These are phyloP conservation scores for Euphrasia arctica DNA, from an alignment of 305 asterid genomes.

Conservation along the genomic window DNA sequence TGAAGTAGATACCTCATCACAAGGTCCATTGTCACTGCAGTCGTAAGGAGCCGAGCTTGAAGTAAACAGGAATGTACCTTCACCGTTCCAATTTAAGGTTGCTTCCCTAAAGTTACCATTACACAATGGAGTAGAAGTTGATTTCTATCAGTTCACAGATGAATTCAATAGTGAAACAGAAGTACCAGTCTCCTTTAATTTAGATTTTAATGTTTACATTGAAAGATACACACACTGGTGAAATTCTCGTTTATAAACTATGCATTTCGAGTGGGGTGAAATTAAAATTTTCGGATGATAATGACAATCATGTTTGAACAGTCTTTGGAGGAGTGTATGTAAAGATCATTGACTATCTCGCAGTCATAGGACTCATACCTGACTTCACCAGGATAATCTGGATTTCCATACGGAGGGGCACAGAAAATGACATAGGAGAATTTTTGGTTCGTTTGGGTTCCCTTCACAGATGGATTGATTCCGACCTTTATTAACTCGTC, in stretches of 20 bases:
- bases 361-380: slow-evolving; percentile 39
- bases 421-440: slow-evolving; percentile 91
- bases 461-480: slow-evolving; percentile 70
- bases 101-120: slow-evolving; percentile 60
- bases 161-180: not conserved
- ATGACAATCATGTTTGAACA: not conserved
- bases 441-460: slow-evolving; percentile 42
- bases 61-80: slow-evolving; percentile 93
- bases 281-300: no score
- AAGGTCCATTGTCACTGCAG: slow-evolving; percentile 77
- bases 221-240: no score
- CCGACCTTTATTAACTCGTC: slow-evolving; percentile 74
- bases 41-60: slow-evolving; percentile 96
- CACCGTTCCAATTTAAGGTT: slow-evolving; percentile 81
- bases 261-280: no score
- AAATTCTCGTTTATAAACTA: no score
- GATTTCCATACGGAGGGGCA: slow-evolving; percentile 78
- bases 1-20: slow-evolving; percentile 76
- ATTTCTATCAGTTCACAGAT: slow-evolving; percentile 12
- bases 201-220: no score
- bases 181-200: no score
- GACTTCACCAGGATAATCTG: slow-evolving; percentile 84
- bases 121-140: slow-evolving; percentile 22
- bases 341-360: not conserved
- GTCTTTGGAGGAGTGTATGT: not conserved